Conservation (phyloP, 305 asterid species). For the Vinca major region DNA sequence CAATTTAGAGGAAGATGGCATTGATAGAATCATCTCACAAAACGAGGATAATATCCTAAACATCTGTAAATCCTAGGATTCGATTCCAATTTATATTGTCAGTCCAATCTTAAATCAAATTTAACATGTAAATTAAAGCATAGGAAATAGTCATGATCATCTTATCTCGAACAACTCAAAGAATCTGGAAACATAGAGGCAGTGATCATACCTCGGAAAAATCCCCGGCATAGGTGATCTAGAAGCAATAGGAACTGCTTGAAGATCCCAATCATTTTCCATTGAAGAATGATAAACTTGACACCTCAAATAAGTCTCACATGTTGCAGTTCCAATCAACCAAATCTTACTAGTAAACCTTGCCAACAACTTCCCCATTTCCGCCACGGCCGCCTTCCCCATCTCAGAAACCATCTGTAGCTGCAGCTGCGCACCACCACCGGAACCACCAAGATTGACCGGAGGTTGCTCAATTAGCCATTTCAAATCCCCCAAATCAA, state of each 20-base stretch:
- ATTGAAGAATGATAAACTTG: slow-evolving; percentile 83
- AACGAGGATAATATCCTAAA: not conserved
- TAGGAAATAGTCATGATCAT: not conserved
- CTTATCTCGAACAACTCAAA: too few relatives aligned
- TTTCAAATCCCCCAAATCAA: slow-evolving; percentile 79
- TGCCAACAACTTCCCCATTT: slow-evolving; percentile 41
- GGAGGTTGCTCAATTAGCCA: slow-evolving; percentile 81
- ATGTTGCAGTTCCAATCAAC: slow-evolving; percentile 91
- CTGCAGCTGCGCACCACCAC: slow-evolving; percentile 27
- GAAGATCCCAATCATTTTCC: slow-evolving; percentile 94
- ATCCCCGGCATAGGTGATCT: slow-evolving; percentile 61
- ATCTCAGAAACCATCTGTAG: slow-evolving; percentile 39
- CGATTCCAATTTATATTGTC: not conserved
- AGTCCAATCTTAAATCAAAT: not conserved
- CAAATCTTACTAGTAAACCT: slow-evolving; percentile 41
- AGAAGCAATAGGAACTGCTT: slow-evolving; percentile 74
- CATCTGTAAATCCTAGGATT: not conserved
- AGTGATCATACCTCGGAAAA: slow-evolving; percentile 55
- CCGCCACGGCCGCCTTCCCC: slow-evolving; percentile 49
- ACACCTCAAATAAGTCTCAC: slow-evolving; percentile 87
- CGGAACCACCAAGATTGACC: slow-evolving; percentile 20
- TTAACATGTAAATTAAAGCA: too few relatives aligned
- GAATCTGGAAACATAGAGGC: not conserved
- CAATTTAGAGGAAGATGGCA: too few relatives aligned
- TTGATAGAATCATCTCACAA: not conserved